phyloP scores from a whole-genome alignment of 1,139 yeast genomes.

The Candida pseudoviswanathii region DNA sequence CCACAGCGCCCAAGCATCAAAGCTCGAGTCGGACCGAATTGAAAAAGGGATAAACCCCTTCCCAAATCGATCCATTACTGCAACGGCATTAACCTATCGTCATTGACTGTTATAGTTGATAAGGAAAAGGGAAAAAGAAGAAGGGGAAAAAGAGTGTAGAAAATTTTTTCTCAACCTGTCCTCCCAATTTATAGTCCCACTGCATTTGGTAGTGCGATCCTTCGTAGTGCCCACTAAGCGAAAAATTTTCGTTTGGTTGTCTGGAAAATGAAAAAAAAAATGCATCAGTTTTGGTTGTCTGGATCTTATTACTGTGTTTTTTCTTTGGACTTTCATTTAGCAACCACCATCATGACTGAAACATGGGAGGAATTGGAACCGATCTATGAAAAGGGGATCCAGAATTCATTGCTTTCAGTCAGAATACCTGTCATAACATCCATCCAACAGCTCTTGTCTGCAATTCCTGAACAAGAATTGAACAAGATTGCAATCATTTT shows the following conservation, averaged over 20 bases:
- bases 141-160: conserved; percentile 7
- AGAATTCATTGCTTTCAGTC: conserved; percentile 35
- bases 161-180: conserved; percentile 4
- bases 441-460: conserved; percentile 18
- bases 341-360: conserved; percentile 3
- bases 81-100: conserved; percentile 56
- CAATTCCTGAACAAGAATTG: conserved; percentile 24
- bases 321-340: neutral
- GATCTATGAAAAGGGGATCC: conserved; percentile 25
- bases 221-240: neutral
- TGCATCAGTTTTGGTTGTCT: conserved; percentile 1
- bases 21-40: conserved; percentile 18
- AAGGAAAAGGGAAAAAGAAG: conserved; percentile 22
- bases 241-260: neutral
- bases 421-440: conserved; percentile 33
- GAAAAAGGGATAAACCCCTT: conserved; percentile 6
- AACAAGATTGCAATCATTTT: conserved; percentile 26
- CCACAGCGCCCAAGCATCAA: conserved; percentile 32
- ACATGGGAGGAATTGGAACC: conserved; percentile 19
- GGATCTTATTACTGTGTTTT: neutral
- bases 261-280: conserved; percentile 1
- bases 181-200: conserved; percentile 4
- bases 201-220: neutral
- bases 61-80: conserved; percentile 28
- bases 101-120: conserved; percentile 73